Base-by-base conservation (phyloP, 345 rosid genomes). In the Rubroshorea leprosula region DNA sequence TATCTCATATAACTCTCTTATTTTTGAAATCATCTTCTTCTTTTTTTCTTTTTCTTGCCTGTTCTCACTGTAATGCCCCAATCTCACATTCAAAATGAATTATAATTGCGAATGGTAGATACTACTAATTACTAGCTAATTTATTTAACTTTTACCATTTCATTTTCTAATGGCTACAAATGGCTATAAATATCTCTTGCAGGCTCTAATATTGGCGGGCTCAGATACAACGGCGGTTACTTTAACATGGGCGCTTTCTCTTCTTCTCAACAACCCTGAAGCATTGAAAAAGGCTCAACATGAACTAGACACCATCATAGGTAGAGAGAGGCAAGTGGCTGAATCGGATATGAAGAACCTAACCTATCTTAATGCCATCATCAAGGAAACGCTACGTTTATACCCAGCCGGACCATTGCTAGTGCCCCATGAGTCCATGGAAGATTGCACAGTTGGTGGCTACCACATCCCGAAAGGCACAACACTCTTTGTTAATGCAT, bases 121-220 rank as follows among this genome's bases (percentile, higher is more conserved):
- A n/a, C n/a, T n/a, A n/a, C n/a, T n/a, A n/a, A n/a, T n/a, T n/a
- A n/a, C n/a, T n/a, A n/a, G n/a, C n/a, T n/a, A n/a, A n/a, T n/a
- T n/a, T n/a, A n/a, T n/a, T n/a, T n/a, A n/a, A n/a, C n/a, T n/a
- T n/a, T n/a, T n/a, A n/a, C n/a, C n/a, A n/a, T n/a, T n/a, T n/a
- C n/a, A n/a, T n/a, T n/a, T n/a, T n/a, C n/a, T n/a, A n/a, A n/a
- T n/a, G n/a, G n/a, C n/a, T n/a, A n/a, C n/a, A n/a, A n/a, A n/a
- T n/a, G n/a, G n/a, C n/a, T n/a, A n/a, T n/a, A n/a, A n/a, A n/a
- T n/a, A n/a, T n/a, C n/a, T n/a, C n/a, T n/a, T 27, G 44, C 52
- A 79, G 87, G 62, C 61, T 13, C 61, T 82, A 2, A 64, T 77
- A 4, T 31, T 74, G 22, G 80, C 77, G 12, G 83, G 62, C 5